Evolutionary conservation across 2,329 filamentous ascomycete genomes (phyloP).

Genomic region (Aureobasidium vineae): DNA sequence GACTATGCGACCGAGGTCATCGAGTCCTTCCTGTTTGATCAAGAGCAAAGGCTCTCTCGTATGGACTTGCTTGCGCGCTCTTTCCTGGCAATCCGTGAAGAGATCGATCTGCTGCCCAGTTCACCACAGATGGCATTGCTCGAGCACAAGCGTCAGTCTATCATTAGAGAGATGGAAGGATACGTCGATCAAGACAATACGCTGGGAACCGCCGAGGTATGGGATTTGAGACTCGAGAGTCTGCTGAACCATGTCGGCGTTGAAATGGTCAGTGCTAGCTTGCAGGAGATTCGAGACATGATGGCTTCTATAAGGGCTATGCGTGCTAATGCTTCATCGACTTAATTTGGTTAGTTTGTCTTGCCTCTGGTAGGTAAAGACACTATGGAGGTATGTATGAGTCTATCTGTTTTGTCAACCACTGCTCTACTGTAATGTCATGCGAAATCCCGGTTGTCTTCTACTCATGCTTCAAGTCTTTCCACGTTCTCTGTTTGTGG

Average conservation of each 20-base stretch:
- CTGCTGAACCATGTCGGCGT: background rate
- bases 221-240: background rate
- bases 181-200: background rate
- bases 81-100: background rate
- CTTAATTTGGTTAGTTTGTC: background rate
- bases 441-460: background rate
- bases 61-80: background rate
- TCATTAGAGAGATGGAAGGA: background rate
- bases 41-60: background rate
- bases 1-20: background rate
- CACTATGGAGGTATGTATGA: background rate
- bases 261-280: background rate
- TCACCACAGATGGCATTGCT: background rate
- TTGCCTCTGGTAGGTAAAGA: background rate
- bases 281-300: background rate
- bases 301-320: background rate
- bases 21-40: background rate
- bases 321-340: background rate
- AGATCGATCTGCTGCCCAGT: background rate
- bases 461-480: background rate
- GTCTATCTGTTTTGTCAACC: background rate
- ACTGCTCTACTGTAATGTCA: background rate
- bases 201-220: background rate
- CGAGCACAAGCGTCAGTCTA: background rate
- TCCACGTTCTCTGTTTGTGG: too few relatives aligned